These are phyloP conservation scores for Solanum medicagineum DNA, from an alignment of 257 asterid species.

Conservation along the genomic window DNA sequence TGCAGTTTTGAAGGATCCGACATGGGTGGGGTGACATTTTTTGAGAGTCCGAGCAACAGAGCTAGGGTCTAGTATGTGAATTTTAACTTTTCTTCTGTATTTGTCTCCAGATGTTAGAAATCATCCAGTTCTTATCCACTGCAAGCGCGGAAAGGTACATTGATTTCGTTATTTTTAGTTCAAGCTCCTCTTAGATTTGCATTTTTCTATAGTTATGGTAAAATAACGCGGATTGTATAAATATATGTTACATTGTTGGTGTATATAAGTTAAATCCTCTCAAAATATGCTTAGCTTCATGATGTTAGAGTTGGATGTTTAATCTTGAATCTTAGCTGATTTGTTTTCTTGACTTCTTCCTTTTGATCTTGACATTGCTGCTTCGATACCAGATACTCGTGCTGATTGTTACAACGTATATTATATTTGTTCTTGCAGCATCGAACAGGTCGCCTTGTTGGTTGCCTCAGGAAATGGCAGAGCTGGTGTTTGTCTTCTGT, in stretches of 20 bases:
- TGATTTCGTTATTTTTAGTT: not conserved
- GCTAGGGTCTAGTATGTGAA: not conserved
- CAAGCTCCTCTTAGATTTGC: not conserved
- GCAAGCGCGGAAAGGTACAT: constrained; percentile 37
- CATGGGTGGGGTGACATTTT: not conserved
- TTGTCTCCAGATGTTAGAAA: constrained; percentile 27
- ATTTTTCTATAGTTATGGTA: not conserved
- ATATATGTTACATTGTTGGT: not conserved
- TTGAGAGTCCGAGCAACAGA: not conserved
- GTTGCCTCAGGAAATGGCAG: constrained; percentile 35
- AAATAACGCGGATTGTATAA: not conserved
- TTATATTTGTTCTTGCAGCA: constrained; percentile 16
- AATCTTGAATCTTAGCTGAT: not conserved
- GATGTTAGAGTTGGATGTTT: not conserved
- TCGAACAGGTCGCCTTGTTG: constrained; percentile 33
- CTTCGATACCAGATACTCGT: not conserved
- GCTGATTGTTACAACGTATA: not conserved
- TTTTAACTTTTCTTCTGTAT: not conserved
- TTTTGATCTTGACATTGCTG: not conserved
- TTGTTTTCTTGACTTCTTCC: not conserved
- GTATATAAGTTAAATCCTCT: not conserved
- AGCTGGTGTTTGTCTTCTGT: constrained; percentile 31
- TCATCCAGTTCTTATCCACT: constrained; percentile 36
- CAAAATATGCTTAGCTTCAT: not conserved
- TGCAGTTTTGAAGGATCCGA: not conserved